These are phyloP conservation scores for Lyophyllum shimeji DNA, from an alignment of 768 basidiomycete species.

Conservation along the genomic window DNA sequence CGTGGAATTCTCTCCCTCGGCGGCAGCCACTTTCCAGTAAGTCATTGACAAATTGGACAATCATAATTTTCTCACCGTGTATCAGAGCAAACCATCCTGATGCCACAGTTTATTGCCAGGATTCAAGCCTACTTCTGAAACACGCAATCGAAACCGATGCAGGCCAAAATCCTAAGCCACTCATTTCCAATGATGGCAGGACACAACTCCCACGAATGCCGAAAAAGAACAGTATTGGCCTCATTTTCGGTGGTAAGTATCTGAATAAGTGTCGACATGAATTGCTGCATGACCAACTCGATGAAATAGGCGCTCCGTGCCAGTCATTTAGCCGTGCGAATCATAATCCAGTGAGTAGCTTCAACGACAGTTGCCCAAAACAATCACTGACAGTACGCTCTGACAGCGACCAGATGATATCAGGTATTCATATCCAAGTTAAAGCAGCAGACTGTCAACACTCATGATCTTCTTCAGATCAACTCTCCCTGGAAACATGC, in stretches of 20 bases:
- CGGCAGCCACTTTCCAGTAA: slow-evolving; percentile 65
- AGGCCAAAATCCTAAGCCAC: slow-evolving; percentile 35
- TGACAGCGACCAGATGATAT: slow-evolving; percentile 58
- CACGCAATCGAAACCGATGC: slow-evolving; percentile 52
- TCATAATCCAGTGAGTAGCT: slow-evolving; percentile 47
- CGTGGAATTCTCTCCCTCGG: slow-evolving; percentile 62
- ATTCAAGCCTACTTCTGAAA: slow-evolving; percentile 56
- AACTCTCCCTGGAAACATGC: slow-evolving; percentile 67
- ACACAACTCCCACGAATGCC: slow-evolving; percentile 48
- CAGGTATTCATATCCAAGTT: slow-evolving; percentile 33
- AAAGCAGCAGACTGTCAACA: neutral
- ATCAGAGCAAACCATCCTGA: slow-evolving; percentile 61
- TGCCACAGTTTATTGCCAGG: slow-evolving; percentile 62
- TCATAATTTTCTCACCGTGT: neutral
- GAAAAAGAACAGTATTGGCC: slow-evolving; percentile 56
- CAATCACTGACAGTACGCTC: neutral
- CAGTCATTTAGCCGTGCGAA: slow-evolving; percentile 72
- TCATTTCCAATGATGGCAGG: slow-evolving; percentile 42
- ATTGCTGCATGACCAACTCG: neutral
- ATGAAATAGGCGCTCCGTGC: slow-evolving; percentile 64
- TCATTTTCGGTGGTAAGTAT: slow-evolving; percentile 66
- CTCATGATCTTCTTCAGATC: slow-evolving; percentile 35
- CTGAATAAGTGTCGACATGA: slow-evolving; percentile 15
- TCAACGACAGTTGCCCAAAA: neutral
- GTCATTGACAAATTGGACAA: neutral